Conservation (phyloP, 805 yeast genomes). For the Alloascoidea hylecoeti region DNA sequence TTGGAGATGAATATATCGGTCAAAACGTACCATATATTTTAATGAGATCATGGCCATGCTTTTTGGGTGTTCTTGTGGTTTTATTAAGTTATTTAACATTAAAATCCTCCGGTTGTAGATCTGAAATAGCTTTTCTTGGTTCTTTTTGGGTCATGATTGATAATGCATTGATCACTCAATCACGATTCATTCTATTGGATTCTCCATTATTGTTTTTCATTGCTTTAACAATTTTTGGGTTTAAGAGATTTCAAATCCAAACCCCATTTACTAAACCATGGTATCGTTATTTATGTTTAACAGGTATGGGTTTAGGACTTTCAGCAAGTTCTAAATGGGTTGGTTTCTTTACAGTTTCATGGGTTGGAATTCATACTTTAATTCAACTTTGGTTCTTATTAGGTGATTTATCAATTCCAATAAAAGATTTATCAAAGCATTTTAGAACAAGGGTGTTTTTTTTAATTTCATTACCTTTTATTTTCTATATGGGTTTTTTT, state of each 20-base stretch:
- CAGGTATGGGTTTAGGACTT: slow-evolving; percentile 38
- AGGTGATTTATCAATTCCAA: slow-evolving; percentile 48
- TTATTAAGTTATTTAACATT: slow-evolving; percentile 40
- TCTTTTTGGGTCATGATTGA: slow-evolving; percentile 42
- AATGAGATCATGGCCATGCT: slow-evolving; percentile 42
- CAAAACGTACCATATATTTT: slow-evolving; percentile 31
- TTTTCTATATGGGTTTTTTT: slow-evolving; percentile 43
- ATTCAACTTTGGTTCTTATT: slow-evolving; percentile 50
- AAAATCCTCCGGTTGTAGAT: slow-evolving; percentile 38
- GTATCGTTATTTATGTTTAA: slow-evolving; percentile 31
- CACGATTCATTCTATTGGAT: slow-evolving; percentile 36
- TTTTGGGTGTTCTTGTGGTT: slow-evolving; percentile 38
- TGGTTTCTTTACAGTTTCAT: slow-evolving; percentile 52
- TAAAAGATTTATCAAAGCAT: slow-evolving; percentile 23
- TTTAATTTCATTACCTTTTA: slow-evolving; percentile 38
- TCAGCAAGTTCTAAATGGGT: slow-evolving; percentile 53
- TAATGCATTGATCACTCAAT: slow-evolving; percentile 47
- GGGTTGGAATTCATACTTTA: slow-evolving; percentile 39
- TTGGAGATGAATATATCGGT: slow-evolving; percentile 29
- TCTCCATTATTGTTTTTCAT: slow-evolving; percentile 26
- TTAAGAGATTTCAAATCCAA: slow-evolving; percentile 32
- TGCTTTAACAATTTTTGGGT: slow-evolving; percentile 33
- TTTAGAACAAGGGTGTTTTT: slow-evolving; percentile 23
- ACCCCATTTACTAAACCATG: slow-evolving; percentile 33
- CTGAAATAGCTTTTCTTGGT: slow-evolving; percentile 34